Evolutionary conservation across 2,329 filamentous ascomycete genomes (phyloP).

Genomic region (Drechslerella coelobrocha): DNA sequence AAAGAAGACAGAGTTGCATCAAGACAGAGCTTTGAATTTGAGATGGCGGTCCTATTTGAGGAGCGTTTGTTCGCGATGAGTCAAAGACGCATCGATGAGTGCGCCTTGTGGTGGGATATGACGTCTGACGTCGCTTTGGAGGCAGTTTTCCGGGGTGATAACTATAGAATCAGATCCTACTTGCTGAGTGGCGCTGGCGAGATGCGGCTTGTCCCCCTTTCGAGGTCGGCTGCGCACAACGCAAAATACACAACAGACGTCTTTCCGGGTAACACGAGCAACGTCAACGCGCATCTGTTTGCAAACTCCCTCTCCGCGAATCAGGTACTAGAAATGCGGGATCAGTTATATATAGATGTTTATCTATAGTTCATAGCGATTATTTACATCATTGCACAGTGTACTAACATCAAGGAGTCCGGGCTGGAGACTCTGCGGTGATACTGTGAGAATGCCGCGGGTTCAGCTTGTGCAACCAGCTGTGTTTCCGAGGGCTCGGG

Average conservation of each 20-base stretch:
- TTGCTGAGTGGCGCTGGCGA: no score
- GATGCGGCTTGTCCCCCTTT: background rate
- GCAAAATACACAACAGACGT: constrained; percentile 15
- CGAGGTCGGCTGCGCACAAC: background rate
- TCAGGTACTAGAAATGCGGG: no score
- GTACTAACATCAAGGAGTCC: background rate
- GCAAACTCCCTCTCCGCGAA: no score
- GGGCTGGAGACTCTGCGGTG: background rate
- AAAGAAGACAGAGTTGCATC: constrained; percentile 47
- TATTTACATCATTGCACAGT: no score
- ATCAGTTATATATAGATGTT: no score
- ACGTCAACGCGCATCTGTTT: no score
- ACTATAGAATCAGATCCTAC: background rate
- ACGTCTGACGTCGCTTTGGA: background rate
- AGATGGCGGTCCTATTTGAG: background rate
- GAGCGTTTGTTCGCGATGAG: background rate
- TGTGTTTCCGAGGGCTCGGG: constrained; percentile 20
- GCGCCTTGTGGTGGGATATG: background rate
- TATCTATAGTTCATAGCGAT: no score
- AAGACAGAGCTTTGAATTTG: background rate
- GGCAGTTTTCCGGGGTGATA: background rate
- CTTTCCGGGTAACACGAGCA: no score
- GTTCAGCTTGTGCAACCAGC: constrained; percentile 34
- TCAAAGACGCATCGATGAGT: constrained; percentile 4
- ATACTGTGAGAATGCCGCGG: constrained; percentile 19